Evolutionary conservation across 2,329 filamentous ascomycete species (phyloP).

Genomic region (Fusarium vanettenii): DNA sequence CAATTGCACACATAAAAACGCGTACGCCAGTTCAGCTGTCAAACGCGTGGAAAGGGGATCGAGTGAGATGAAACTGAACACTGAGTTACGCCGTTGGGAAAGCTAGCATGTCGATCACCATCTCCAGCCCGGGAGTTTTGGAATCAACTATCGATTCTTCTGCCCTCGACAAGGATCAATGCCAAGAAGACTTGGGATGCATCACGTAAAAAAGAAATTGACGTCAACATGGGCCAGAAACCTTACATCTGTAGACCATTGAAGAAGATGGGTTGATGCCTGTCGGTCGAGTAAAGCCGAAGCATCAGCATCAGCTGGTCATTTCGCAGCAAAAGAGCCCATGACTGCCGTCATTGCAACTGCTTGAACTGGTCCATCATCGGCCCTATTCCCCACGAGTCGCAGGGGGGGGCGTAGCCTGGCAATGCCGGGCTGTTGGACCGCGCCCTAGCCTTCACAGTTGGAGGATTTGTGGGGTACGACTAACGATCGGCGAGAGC

Average conservation of each 20-base stretch:
- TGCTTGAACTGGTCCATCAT: conserved; percentile 10
- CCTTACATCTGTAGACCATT: background rate
- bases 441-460: background rate
- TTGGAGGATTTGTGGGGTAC: conserved; percentile 28
- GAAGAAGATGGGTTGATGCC: background rate
- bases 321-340: conserved; percentile 3
- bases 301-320: conserved; percentile 4
- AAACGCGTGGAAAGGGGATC: background rate
- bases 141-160: background rate
- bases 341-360: background rate
- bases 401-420: conserved; percentile 7
- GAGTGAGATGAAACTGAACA: background rate
- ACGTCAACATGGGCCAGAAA: background rate
- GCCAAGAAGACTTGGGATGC: background rate
- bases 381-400: conserved; percentile 39
- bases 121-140: background rate
- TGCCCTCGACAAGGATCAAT: background rate
- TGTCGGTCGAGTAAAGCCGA: background rate
- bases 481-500: background rate
- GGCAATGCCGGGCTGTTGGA: conserved; percentile 7
- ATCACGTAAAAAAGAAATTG: background rate
- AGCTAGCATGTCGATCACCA: conserved; percentile 30
- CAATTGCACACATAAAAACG: background rate
- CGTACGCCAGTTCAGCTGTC: background rate
- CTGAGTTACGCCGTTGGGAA: conserved; percentile 4